Conservation (phyloP, 2,329 filamentous ascomycete genomes). For the Cercospora sojina region DNA sequence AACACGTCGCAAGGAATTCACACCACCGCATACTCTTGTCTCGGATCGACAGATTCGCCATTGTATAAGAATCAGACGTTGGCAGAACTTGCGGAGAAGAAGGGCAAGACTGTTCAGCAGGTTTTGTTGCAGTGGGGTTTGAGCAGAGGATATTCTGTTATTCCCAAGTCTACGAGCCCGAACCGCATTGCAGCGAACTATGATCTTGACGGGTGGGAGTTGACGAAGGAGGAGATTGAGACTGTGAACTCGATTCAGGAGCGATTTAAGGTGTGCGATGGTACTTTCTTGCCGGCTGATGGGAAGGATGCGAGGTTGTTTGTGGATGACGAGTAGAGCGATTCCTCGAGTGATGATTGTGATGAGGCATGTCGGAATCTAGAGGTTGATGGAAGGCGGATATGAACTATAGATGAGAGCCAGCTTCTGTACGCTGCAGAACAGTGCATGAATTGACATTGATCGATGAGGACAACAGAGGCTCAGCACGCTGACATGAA, state of each 20-base stretch:
- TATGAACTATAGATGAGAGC: neutral
- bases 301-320: constrained; percentile 22
- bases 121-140: constrained; percentile 78
- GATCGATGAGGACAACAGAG: too few relatives aligned
- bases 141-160: constrained; percentile 76
- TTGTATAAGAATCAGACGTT: constrained; percentile 67
- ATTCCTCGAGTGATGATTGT: neutral
- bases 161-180: constrained; percentile 78
- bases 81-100: constrained; percentile 57
- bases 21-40: constrained; percentile 70
- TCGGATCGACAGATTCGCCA: constrained; percentile 69
- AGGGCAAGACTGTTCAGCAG: constrained; percentile 71
- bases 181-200: constrained; percentile 74
- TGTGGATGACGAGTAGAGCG: constrained; percentile 21
- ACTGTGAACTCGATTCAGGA: constrained; percentile 67
- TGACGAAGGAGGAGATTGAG: constrained; percentile 70
- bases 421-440: neutral
- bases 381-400: neutral
- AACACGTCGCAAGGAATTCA: constrained; percentile 72
- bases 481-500: too few relatives aligned
- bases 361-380: neutral
- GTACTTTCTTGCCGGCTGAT: constrained; percentile 21
- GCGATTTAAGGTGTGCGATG: constrained; percentile 79
- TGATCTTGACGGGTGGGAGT: constrained; percentile 67
- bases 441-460: neutral